Evolutionary conservation across 2,329 filamentous ascomycete genomes (phyloP), one percentile per base, ranked within the genome.

Genomic region (Mollisia scopiformis): DNA sequence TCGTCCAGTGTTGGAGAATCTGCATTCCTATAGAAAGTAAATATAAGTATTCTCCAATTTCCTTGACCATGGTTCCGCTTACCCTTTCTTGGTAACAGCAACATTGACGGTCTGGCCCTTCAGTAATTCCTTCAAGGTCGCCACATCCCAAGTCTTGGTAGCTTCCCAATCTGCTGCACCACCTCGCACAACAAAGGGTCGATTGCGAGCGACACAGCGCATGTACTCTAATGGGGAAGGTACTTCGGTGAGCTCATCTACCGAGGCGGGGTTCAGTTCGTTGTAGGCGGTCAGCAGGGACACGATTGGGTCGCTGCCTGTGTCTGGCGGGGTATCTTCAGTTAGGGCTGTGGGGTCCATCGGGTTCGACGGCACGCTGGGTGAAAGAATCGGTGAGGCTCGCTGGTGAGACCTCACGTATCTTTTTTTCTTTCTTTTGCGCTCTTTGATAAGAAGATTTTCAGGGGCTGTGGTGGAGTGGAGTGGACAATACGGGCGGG

Each of bases 161-260:
- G 91, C 89, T 39, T 78, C 76, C 89, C 90, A 94, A 35, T 80
- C 74, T 0, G 71, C 71, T 1, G 89, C 89, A 2, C 82, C 89
- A 8, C 81, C 77, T 37, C 88, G 82, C 28, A 93, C 78, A 2
- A 94, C 84, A 68, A 94, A 93, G 0, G 91, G 91, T 1, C 86
- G 83, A 72, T 94, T 95, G 35, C 79, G 82, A 16, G 88, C 82
- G 21, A 93, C 90, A 74, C 87, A 89, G 69, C 89, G 85, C 86
- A 93, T 89, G 72, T 94, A 94, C 71, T 93, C 88, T 6, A 95
- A 82, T 0, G 91, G 84, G 28, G 87, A 90, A 3, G 91, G 91
- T 52, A 88, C 84, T 43, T 84, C 79, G 14, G 78, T 46, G 2
- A 93, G 80, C 67, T 87, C 85, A 49, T 89, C 83, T 59, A 93